Conservation (phyloP, 2,329 filamentous ascomycete genomes). For the Kalmusia sp. region DNA sequence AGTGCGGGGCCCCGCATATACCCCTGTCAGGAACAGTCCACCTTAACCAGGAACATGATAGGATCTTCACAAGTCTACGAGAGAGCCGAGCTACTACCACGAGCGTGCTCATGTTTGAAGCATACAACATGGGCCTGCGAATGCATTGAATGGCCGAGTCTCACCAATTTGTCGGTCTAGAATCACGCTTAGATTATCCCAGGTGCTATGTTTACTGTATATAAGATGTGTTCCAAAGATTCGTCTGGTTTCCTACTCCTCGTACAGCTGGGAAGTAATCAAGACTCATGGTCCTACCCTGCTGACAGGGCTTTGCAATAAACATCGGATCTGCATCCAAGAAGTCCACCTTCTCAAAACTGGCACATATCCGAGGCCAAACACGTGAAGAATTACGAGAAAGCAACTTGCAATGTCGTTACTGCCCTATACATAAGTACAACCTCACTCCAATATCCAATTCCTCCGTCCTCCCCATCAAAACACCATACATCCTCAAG, state of each 20-base stretch:
- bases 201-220: no score
- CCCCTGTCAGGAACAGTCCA: background rate
- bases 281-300: background rate
- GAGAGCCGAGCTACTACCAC: background rate
- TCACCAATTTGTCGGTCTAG: no score
- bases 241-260: no score
- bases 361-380: background rate
- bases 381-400: background rate
- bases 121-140: no score
- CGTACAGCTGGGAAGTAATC: background rate
- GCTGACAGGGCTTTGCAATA: background rate
- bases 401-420: background rate
- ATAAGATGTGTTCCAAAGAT: no score
- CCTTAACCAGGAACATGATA: background rate
- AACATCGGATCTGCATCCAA: background rate
- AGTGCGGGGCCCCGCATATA: slow-evolving; percentile 6
- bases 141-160: no score
- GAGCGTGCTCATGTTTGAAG: background rate
- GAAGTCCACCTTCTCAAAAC: background rate
- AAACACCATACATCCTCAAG: background rate
- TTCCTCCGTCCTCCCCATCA: background rate
- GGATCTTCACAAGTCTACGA: no score
- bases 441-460: background rate
- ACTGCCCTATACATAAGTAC: background rate
- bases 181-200: no score